phyloP scores from a whole-genome alignment of 345 rosid genomes.

The Pistacia atlantica region DNA sequence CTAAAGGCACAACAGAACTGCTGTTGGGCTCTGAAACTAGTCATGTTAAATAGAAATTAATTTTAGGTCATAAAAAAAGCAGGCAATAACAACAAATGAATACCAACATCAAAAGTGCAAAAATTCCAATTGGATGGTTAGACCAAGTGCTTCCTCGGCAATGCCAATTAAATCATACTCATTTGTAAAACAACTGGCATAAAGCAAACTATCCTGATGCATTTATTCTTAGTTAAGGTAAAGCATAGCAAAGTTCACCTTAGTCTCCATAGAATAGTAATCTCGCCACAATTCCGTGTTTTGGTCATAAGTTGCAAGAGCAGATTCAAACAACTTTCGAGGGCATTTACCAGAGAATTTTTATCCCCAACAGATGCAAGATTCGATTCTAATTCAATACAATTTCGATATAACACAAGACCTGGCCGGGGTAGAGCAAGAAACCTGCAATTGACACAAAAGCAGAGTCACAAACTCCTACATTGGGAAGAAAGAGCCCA shows the following conservation, averaged over 20 bases:
- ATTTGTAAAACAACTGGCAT: not conserved
- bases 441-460: constrained; percentile 54
- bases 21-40: not conserved
- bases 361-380: constrained; percentile 60
- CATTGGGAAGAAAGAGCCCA: not conserved
- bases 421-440: constrained; percentile 79
- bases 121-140: not conserved
- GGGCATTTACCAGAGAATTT: constrained; percentile 55
- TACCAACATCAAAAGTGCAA: too few species aligned
- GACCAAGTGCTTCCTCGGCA: not conserved
- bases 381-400: constrained; percentile 81
- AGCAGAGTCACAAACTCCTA: constrained; percentile 2
- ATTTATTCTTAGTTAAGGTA: not conserved
- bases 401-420: constrained; percentile 54
- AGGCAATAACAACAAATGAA: not conserved
- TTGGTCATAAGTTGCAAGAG: constrained; percentile 65
- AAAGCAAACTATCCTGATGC: not conserved
- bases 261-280: constrained; percentile 69
- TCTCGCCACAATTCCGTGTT: constrained; percentile 67
- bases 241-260: constrained; percentile 40
- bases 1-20: not conserved
- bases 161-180: not conserved
- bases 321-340: constrained; percentile 80
- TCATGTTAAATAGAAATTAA: not conserved
- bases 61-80: not conserved